Evolutionary conservation across 2,329 filamentous ascomycete genomes (phyloP).

Genomic region (Purpureocillium takamizusanense): DNA sequence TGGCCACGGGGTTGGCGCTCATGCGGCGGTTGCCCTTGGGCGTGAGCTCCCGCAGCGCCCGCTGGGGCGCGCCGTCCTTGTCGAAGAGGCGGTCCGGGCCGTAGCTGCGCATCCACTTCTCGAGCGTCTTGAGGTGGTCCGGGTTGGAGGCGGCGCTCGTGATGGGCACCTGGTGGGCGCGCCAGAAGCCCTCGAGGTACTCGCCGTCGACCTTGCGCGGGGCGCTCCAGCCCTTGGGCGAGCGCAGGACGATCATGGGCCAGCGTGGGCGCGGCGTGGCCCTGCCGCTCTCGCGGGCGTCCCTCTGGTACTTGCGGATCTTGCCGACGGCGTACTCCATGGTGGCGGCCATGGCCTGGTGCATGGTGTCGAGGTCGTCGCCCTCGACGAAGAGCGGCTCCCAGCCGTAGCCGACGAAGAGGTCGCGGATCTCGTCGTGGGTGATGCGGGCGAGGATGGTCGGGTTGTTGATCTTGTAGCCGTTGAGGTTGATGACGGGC

Average conservation of each 20-base stretch:
- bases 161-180: slow-evolving; percentile 69
- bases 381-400: slow-evolving; percentile 75
- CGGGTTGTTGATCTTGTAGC: slow-evolving; percentile 80
- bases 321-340: slow-evolving; percentile 63
- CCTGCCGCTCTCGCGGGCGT: slow-evolving; percentile 61
- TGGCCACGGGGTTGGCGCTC: slow-evolving; percentile 69
- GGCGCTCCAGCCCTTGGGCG: slow-evolving; percentile 72
- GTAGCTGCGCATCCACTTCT: slow-evolving; percentile 71
- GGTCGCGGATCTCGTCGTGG: slow-evolving; percentile 59
- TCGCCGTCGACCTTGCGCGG: slow-evolving; percentile 64
- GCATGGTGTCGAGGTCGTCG: slow-evolving; percentile 64
- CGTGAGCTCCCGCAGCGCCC: slow-evolving; percentile 54
- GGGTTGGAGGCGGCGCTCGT: slow-evolving; percentile 58
- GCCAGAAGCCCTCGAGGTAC: slow-evolving; percentile 69
- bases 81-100: slow-evolving; percentile 64
- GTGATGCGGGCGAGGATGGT: slow-evolving; percentile 65
- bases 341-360: slow-evolving; percentile 73
- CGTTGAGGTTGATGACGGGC: slow-evolving; percentile 70
- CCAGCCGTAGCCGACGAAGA: slow-evolving; percentile 71
- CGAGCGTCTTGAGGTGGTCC: slow-evolving; percentile 57
- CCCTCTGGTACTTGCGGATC: slow-evolving; percentile 60
- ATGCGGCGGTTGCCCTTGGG: slow-evolving; percentile 60
- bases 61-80: slow-evolving; percentile 51
- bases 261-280: slow-evolving; percentile 60
- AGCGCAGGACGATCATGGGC: slow-evolving; percentile 73